Evolutionary conservation across 805 yeast species (phyloP).

Genomic region (Monosporozyma yasuniensis): DNA sequence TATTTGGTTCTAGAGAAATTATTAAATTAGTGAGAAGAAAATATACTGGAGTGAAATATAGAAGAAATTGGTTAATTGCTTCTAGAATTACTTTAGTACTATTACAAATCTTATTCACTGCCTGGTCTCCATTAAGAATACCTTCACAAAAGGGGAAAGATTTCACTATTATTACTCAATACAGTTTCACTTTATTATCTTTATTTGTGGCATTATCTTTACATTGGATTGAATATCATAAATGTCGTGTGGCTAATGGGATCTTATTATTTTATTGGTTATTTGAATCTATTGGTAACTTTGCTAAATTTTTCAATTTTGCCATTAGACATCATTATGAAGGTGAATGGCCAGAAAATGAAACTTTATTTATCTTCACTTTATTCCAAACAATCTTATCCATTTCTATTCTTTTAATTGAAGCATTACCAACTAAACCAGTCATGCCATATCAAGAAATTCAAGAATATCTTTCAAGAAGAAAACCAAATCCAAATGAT

Average conservation of each 20-base stretch:
- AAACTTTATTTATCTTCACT: conserved; percentile 24
- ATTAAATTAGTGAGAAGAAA: conserved; percentile 16
- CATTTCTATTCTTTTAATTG: conserved; percentile 27
- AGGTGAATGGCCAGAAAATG: conserved; percentile 21
- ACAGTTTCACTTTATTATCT: conserved; percentile 29
- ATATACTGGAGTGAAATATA: conserved; percentile 27
- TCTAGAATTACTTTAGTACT: conserved; percentile 30
- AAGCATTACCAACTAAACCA: conserved; percentile 35
- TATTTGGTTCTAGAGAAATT: conserved; percentile 36
- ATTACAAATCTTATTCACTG: conserved; percentile 27
- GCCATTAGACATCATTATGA: conserved; percentile 30
- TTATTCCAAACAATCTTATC: conserved; percentile 29
- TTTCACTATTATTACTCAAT: conserved; percentile 16
- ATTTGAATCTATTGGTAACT: conserved; percentile 40
- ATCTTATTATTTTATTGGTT: conserved; percentile 71
- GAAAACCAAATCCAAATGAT: conserved; percentile 32
- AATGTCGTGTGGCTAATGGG: conserved; percentile 57
- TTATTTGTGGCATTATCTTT: conserved; percentile 45
- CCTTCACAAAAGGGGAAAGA: conserved; percentile 14
- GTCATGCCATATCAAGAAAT: conserved; percentile 36
- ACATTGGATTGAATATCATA: conserved; percentile 65
- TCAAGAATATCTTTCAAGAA: conserved; percentile 22
- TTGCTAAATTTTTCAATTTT: conserved; percentile 36
- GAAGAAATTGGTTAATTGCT: conserved; percentile 32
- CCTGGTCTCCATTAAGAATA: conserved; percentile 16